These are phyloP conservation scores for Epichloe sibirici DNA, from an alignment of 2,329 filamentous ascomycete genomes.

Conservation along the genomic window DNA sequence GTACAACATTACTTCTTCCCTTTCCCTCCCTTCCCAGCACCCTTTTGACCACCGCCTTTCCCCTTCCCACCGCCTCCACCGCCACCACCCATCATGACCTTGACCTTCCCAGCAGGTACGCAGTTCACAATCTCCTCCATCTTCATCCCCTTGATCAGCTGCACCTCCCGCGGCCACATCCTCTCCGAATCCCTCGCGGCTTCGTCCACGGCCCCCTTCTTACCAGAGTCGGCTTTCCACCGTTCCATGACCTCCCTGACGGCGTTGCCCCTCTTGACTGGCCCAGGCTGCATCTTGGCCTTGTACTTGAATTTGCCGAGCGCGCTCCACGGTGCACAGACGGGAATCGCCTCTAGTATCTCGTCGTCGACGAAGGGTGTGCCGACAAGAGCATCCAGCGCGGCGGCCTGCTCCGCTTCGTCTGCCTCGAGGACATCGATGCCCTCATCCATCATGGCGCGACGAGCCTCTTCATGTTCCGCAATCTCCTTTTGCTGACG, in stretches of 20 bases:
- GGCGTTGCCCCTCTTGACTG: slow-evolving; percentile 87
- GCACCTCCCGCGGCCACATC: slow-evolving; percentile 79
- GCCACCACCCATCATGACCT: slow-evolving; percentile 59
- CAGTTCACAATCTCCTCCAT: slow-evolving; percentile 70
- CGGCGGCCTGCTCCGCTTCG: slow-evolving; percentile 39
- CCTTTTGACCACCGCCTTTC: slow-evolving; percentile 20
- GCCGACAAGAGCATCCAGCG: slow-evolving; percentile 63
- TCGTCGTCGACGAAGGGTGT: slow-evolving; percentile 72
- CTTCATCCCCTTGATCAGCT: slow-evolving; percentile 69
- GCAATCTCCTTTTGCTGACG: slow-evolving; percentile 63
- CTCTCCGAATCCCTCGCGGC: slow-evolving; percentile 51
- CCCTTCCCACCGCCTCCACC: slow-evolving; percentile 18
- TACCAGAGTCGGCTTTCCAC: slow-evolving; percentile 57
- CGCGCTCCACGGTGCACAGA: slow-evolving; percentile 54
- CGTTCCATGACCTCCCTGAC: slow-evolving; percentile 77
- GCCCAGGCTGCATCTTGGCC: slow-evolving; percentile 83
- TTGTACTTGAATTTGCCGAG: slow-evolving; percentile 75
- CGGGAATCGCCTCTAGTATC: slow-evolving; percentile 52
- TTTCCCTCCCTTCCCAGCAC: slow-evolving; percentile 26
- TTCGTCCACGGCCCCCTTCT: slow-evolving; percentile 50
- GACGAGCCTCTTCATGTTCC: slow-evolving; percentile 60
- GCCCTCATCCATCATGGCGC: slow-evolving; percentile 46
- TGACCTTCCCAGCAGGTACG: slow-evolving; percentile 68
- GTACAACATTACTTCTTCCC: slow-evolving; percentile 1
- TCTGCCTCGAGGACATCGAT: slow-evolving; percentile 48